Evolutionary conservation across 176 grass and related monocot species (phyloP).

Genomic region (Oryza brachyantha): DNA sequence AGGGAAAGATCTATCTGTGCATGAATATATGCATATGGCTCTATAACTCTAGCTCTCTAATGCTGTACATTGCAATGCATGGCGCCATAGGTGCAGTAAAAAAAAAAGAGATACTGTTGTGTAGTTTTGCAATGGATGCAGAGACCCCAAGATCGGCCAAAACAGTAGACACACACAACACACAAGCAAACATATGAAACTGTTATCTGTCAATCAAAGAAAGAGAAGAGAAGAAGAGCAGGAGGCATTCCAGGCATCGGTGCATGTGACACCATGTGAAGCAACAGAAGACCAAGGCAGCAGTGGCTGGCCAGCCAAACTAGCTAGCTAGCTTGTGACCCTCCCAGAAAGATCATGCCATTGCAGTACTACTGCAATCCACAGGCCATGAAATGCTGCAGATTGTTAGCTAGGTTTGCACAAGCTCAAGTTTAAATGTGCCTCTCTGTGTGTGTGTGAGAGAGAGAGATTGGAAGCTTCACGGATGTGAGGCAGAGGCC

Average conservation of each 20-base stretch:
- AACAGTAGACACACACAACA: conserved; percentile 20
- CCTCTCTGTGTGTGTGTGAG: neutral
- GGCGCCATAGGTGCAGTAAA: conserved; percentile 12
- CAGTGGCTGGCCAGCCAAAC: conserved; percentile 37
- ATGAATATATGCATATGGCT: neutral
- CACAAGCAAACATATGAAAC: conserved; percentile 30
- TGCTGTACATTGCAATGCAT: neutral
- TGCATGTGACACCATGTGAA: conserved; percentile 71
- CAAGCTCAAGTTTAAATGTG: conserved; percentile 48
- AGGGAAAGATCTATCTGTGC: neutral
- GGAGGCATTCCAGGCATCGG: neutral
- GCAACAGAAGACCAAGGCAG: conserved; percentile 46
- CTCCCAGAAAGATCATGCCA: conserved; percentile 3
- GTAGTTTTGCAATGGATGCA: conserved; percentile 26
- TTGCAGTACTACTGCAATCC: conserved; percentile 21
- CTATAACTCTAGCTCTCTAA: neutral
- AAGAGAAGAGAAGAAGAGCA: neutral
- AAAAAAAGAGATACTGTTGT: neutral
- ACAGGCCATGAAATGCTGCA: conserved; percentile 39
- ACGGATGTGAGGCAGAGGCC: conserved; percentile 56
- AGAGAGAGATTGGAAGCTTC: conserved; percentile 60
- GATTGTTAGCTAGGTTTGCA: conserved; percentile 38
- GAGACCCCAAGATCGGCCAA: conserved; percentile 27
- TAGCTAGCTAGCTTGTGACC: conserved; percentile 40
- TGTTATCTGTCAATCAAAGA: conserved; percentile 14